Base-by-base conservation (phyloP, 1,284 basidiomycete species). In the Sanghuangporus baumii region DNA sequence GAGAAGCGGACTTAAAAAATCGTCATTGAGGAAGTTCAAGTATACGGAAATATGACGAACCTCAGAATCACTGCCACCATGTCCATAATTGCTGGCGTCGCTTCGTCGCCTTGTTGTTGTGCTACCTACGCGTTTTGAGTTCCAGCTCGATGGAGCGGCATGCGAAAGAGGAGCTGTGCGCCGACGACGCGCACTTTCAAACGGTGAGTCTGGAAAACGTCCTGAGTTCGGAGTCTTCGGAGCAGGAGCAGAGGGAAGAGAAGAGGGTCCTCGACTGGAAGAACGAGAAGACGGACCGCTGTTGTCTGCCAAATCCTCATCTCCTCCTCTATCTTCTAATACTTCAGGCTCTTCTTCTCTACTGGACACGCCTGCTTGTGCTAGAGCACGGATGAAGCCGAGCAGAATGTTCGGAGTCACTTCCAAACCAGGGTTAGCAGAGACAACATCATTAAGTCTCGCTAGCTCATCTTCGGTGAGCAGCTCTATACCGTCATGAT, bases 181-280 rank as follows among this genome's bases (percentile, higher is more conserved):
- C 73, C 1, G 87, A 87, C 0, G 82, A 82, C 8, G 85, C 79
- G 31, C 88, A 81, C 70, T 89, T 86, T 91, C 89, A 67, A 91
- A 88, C 4, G 84, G 82, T 0, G 87, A 85, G 20, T 75, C 72
- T 56, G 74, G 74, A 58, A 66, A 37, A 37, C 57, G 64, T 11
- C 26, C 60, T 43, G 72, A 55, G 31, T 58, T 67, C 12, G 84
- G 83, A 14, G 82, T 82, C 65, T 76, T 74, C 34, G 80, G 81
- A 36, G 78, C 76, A 9, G 74, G 74, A 26, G 72, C 36, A 50
- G 66, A 2, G 34, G 52, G 51, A 26, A 18, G 48, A 51, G 68
- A 66, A 18, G 73, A 80, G 40, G 71, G 69, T 68, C 60, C 72
- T 70, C 66, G 81, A 70, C 88, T 90, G 2, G 81, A 82, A 11